Percentiles rank a stretch among this genome's conserved stretches.
Conservation (phyloP, 176 grass and related monocot genomes). For the Triticum turgidum region DNA sequence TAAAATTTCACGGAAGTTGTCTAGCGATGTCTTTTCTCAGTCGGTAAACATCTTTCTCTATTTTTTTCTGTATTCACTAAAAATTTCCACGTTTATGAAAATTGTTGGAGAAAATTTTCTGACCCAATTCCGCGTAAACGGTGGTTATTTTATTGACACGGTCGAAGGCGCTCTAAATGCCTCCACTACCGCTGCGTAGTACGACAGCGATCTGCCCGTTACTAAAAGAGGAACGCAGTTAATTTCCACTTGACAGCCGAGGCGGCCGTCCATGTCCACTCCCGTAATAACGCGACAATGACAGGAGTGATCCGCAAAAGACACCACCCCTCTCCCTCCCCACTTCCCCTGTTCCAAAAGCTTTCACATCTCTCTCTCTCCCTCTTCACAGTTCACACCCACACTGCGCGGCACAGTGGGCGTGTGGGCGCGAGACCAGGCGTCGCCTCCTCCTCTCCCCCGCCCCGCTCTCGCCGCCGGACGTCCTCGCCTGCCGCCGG, state of each 20-base stretch:
- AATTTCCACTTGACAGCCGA: not conserved
- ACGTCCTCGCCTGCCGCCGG: not conserved
- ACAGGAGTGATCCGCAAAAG: constrained; percentile 40
- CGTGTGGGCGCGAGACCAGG: not conserved
- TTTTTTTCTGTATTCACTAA: too few species aligned
- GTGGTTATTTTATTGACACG: too few species aligned
- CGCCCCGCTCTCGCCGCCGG: not conserved
- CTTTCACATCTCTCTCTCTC: not conserved
- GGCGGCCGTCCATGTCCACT: constrained; percentile 34
- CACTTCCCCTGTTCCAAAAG: not conserved
- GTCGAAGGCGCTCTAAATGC: not conserved
- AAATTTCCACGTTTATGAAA: too few species aligned
- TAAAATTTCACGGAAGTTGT: too few species aligned
- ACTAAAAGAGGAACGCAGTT: not conserved
- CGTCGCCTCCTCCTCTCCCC: not conserved
- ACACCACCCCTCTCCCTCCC: not conserved
- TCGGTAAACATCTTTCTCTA: too few species aligned
- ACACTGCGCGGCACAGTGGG: constrained; percentile 34
- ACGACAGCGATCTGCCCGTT: not conserved
- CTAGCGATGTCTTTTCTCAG: too few species aligned
- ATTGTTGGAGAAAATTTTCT: too few species aligned
- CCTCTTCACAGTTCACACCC: constrained; percentile 15
- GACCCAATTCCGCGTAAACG: too few species aligned
- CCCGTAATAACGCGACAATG: constrained; percentile 31
- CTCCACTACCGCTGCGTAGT: not conserved